Base-by-base conservation (phyloP, 768 basidiomycete species). In the Crucibulum laeve region DNA sequence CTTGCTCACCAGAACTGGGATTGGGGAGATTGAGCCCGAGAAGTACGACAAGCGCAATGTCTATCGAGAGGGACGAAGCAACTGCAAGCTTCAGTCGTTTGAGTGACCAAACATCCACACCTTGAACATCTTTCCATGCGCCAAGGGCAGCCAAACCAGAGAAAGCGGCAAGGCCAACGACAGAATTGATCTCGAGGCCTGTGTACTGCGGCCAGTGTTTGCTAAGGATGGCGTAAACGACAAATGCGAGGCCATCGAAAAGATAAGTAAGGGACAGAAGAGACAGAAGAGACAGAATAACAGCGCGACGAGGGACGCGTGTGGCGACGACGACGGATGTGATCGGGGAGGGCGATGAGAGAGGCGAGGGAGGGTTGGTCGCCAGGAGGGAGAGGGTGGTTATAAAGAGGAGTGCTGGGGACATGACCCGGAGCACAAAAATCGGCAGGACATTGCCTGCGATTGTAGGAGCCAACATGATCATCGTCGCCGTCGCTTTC, bases 61-160 rank as follows among this genome's bases (percentile, higher is more conserved):
- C 90, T 41, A 86, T 56, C 4, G 58, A 65, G 36, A 87, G 60
- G 8, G 84, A 73, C 34, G 72, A 48, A 15, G 75, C 58, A 25
- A 87, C 62, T 34, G 79, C 73, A 5, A 67, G 35, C 58, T 73
- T 86, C 53, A 88, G 60, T 37, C 79, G 73, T 48, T 58, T 77
- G 52, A 78, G 57, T 25, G 70, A 73, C 87, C 85, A 89, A 14
- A 87, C 78, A 28, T 79, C 69, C 25, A 82, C 72, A 25, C 84
- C 84, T 23, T 78, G 74, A 43, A 85, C 67, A 49, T 88, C 87
- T 62, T 91, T 89, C 79, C 81, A 90, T 10, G 85, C 74, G 6
- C 89, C 89, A 34, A 89, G 66, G 7, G 80, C 79, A 11, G 87
- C 84, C 38, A 91, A 67, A 26, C 84, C 83, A 25, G 80, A 67